These are phyloP conservation scores for Colletotrichum tabaci DNA, from an alignment of 2,329 filamentous ascomycete genomes.

Conservation along the genomic window DNA sequence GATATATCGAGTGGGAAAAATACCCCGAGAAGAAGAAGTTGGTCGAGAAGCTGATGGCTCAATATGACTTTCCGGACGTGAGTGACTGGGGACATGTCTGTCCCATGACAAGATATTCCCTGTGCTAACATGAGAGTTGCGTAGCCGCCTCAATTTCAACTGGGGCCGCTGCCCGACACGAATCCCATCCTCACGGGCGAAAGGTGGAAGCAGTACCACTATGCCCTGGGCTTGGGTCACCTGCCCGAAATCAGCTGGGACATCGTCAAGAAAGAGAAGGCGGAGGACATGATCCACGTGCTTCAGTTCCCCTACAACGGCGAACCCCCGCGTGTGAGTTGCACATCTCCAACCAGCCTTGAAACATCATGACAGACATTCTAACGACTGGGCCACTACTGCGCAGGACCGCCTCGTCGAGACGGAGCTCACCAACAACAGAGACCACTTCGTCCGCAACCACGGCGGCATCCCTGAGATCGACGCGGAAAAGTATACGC, in stretches of 20 bases:
- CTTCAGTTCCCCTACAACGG: slow-evolving; percentile 76
- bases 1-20: slow-evolving; percentile 79
- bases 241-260: slow-evolving; percentile 73
- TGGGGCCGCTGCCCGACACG: slow-evolving; percentile 67
- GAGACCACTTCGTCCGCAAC: slow-evolving; percentile 76
- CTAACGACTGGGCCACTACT: slow-evolving; percentile 48
- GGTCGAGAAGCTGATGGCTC: slow-evolving; percentile 65
- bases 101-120: not conserved
- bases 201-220: slow-evolving; percentile 72
- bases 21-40: slow-evolving; percentile 77
- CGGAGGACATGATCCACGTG: slow-evolving; percentile 72
- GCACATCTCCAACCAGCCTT: too few relatives aligned
- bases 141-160: slow-evolving; percentile 68
- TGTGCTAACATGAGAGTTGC: slow-evolving; percentile 37
- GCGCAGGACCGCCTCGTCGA: slow-evolving; percentile 69
- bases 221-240: slow-evolving; percentile 59
- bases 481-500: slow-evolving; percentile 66
- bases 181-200: slow-evolving; percentile 71
- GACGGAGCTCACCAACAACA: slow-evolving; percentile 72
- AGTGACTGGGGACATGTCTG: not conserved
- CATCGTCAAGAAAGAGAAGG: slow-evolving; percentile 67
- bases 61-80: slow-evolving; percentile 47
- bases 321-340: slow-evolving; percentile 57
- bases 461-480: slow-evolving; percentile 80
- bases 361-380: too few relatives aligned